phyloP scores from a whole-genome alignment of 192 early-diverging fungal genomes.

The Chytriomyces hyalinus region DNA sequence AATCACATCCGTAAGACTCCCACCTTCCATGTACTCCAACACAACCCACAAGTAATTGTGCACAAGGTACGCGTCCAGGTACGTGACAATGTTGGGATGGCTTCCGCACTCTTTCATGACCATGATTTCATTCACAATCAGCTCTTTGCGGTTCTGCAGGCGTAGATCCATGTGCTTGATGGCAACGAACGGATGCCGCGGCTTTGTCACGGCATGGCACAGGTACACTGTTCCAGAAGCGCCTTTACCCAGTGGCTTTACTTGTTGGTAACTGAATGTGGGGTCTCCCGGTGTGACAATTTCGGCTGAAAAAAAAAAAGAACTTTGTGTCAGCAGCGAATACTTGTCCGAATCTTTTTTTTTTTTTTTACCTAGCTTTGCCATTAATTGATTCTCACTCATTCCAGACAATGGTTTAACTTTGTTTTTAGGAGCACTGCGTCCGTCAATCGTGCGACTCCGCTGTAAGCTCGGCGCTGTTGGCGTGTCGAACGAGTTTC shows the following conservation, averaged over 20 bases:
- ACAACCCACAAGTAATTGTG: slow-evolving; percentile 85
- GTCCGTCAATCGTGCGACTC: neutral
- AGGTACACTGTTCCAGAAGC: slow-evolving; percentile 93
- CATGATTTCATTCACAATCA: slow-evolving; percentile 90
- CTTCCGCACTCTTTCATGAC: slow-evolving; percentile 88
- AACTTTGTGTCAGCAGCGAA: neutral
- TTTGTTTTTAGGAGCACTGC: neutral
- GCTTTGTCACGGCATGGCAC: slow-evolving; percentile 64
- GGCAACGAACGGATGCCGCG: slow-evolving; percentile 68
- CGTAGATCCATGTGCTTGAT: slow-evolving; percentile 94
- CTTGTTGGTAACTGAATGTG: slow-evolving; percentile 83
- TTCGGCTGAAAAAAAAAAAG: slow-evolving; percentile 36
- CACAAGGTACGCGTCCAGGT: slow-evolving; percentile 80
- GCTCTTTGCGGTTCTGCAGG: slow-evolving; percentile 86
- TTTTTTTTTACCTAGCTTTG: slow-evolving; percentile 67
- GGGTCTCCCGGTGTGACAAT: slow-evolving; percentile 95
- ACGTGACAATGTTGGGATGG: slow-evolving; percentile 91
- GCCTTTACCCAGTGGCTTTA: slow-evolving; percentile 95
- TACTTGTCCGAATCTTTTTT: neutral
- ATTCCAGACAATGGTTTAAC: slow-evolving; percentile 67
- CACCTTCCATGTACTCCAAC: slow-evolving; percentile 96
- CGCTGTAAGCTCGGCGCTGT: neutral
- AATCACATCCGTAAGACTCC: slow-evolving; percentile 90
- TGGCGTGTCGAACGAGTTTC: neutral
- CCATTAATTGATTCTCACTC: slow-evolving; percentile 92